Evolutionary conservation across 305 asterid species (phyloP).

Genomic region (Petunia hybrid): DNA sequence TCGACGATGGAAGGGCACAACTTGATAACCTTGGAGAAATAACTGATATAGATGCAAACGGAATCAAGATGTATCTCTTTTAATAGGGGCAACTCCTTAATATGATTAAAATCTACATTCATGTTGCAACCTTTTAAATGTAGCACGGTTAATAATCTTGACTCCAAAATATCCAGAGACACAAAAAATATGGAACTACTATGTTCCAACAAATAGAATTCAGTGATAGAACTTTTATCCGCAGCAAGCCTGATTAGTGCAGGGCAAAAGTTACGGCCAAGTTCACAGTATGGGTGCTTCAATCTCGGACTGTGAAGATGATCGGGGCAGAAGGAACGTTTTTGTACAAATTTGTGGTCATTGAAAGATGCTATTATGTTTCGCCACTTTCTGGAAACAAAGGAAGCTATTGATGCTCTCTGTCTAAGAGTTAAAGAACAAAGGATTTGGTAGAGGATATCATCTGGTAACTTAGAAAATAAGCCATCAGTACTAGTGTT

Average conservation of each 20-base stretch:
- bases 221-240: not conserved
- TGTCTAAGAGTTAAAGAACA: not conserved
- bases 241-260: not conserved
- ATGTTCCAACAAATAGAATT: not conserved
- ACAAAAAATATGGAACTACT: not conserved
- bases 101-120: no score
- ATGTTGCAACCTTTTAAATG: not conserved
- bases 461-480: not conserved
- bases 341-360: not conserved
- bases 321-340: not conserved
- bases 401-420: not conserved
- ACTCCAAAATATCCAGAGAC: not conserved
- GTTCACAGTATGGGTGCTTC: not conserved
- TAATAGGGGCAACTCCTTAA: not conserved
- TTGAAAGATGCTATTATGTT: not conserved
- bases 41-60: not conserved
- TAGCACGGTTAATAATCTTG: not conserved
- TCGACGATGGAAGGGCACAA: not conserved
- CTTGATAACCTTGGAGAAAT: not conserved
- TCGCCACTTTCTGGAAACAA: not conserved
- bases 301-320: not conserved
- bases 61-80: not conserved
- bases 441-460: not conserved
- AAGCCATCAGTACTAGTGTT: no score
- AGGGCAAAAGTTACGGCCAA: not conserved